Percentiles rank a stretch among this genome's conserved stretches.
phyloP scores from a whole-genome alignment of 2,329 filamentous ascomycete genomes.

The Paecilomyces dactylethromorphus region DNA sequence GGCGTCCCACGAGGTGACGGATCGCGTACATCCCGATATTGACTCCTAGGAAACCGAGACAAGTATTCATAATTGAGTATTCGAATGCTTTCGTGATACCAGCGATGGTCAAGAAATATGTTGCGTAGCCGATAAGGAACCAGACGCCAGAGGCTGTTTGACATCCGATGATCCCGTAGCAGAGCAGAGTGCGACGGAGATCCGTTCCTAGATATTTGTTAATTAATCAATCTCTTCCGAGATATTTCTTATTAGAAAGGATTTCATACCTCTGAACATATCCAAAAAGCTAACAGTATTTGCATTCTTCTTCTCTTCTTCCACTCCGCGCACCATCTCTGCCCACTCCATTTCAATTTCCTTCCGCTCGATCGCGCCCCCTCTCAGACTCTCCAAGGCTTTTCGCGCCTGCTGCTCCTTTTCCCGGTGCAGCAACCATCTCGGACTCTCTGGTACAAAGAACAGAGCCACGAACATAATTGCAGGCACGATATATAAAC shows the following conservation, averaged over 20 bases:
- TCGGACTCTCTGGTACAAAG: constrained; percentile 21
- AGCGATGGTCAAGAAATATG: constrained; percentile 43
- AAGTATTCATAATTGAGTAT: constrained; percentile 46
- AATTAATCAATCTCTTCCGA: not conserved
- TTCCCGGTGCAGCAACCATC: constrained; percentile 18
- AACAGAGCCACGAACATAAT: constrained; percentile 16
- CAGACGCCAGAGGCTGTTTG: constrained; percentile 42
- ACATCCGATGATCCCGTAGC: constrained; percentile 42
- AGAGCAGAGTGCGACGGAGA: constrained; percentile 45
- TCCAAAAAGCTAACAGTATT: constrained; percentile 6
- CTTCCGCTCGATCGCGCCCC: not conserved
- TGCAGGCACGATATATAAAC: constrained; percentile 16
- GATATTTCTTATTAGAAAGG: not conserved
- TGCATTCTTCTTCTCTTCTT: constrained; percentile 10
- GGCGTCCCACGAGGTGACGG: constrained; percentile 41
- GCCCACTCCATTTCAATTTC: constrained; percentile 11
- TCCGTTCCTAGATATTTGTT: constrained; percentile 30
- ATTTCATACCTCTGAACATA: constrained; percentile 8
- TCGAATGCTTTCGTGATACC: constrained; percentile 43
- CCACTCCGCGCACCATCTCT: constrained; percentile 9
- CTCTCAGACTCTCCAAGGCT: constrained; percentile 31
- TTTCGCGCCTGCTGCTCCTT: constrained; percentile 25
- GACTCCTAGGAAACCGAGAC: constrained; percentile 43
- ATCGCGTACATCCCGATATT: constrained; percentile 46
- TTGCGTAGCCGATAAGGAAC: constrained; percentile 47